phyloP scores from a whole-genome alignment of 2,329 filamentous ascomycete genomes.

The Fusarium sp. region DNA sequence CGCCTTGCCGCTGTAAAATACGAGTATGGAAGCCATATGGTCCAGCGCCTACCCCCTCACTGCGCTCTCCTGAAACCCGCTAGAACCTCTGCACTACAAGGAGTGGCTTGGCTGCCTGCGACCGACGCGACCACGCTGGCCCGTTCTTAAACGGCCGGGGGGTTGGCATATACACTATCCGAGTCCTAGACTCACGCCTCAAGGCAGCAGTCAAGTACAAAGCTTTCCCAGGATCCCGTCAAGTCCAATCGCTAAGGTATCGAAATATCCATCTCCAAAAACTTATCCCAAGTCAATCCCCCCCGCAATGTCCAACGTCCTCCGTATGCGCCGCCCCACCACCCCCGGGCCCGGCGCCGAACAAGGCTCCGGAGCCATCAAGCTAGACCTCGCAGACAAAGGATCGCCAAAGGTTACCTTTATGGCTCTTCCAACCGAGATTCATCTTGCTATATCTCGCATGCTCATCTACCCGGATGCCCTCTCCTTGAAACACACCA shows the following conservation, averaged over 20 bases:
- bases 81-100: constrained; percentile 26
- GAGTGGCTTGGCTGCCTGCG: constrained; percentile 33
- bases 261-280: neutral
- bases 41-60: constrained; percentile 9
- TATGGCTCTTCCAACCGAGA: constrained; percentile 70
- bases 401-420: constrained; percentile 42
- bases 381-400: neutral
- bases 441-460: constrained; percentile 72
- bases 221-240: constrained; percentile 22
- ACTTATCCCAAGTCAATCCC: neutral
- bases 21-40: constrained; percentile 3
- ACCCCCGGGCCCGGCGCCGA: constrained; percentile 34
- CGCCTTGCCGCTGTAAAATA: neutral
- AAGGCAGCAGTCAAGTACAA: constrained; percentile 47
- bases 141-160: constrained; percentile 21
- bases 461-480: constrained; percentile 78
- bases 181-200: constrained; percentile 15
- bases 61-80: constrained; percentile 35
- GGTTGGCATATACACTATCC: constrained; percentile 13
- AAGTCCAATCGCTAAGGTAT: neutral
- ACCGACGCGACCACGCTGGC: constrained; percentile 31
- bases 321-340: constrained; percentile 37
- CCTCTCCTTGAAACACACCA: constrained; percentile 76
- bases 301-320: constrained; percentile 34
- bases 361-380: constrained; percentile 14